Base-by-base conservation (phyloP, 306 rosid species). In the Begonia peltatifolia region DNA sequence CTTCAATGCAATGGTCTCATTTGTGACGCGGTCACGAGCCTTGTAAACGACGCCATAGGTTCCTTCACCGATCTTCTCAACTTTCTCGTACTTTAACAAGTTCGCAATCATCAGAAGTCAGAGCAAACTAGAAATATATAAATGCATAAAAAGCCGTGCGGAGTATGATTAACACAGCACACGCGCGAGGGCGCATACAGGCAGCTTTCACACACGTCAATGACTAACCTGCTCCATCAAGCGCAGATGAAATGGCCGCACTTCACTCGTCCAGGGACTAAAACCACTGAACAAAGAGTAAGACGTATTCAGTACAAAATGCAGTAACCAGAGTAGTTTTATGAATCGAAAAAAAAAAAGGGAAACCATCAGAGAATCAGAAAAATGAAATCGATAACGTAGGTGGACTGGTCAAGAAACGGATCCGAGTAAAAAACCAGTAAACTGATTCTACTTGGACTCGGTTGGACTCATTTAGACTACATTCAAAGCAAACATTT, bases 1-100 rank as follows among this genome's bases (percentile, higher is more conserved):
- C 84, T 86, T 86, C 54, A 86, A 71, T 1, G 95, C 95, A 60
- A 82, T 80, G 41, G 88, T 86, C 73, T 86, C 82, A 49, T 86
- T 82, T 0, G 95, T 82, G 54, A 57, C 54, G 12, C 84, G 83
- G 68, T 86, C 87, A 58, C 93, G 93, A 53, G 93, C 95, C 82
- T 86, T 86, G 72, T 86, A 86, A 55, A 86, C 95, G 63, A 86
- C 95, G 14, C 95, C 95, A 59, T 86, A 86, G 25, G 95, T 82
- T 42, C 95, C 95, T 70, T 86, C 95, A 4, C 95, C 95, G 42
- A 86, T 86, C 78, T 86, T 86, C 80, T 86, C 95, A 41, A 86
- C 93, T 60, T 86, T 82, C 81, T 82, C 93, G 66, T 86, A 86
- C 95, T 86, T 67, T 62, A 57, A 66, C 68, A 41, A 30, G 38